A percentile compares a stretch with the other conserved stretches of the same genome.
These are phyloP conservation scores for Penicillium sp. DNA, from an alignment of 2,329 filamentous ascomycete genomes.

Conservation along the genomic window DNA sequence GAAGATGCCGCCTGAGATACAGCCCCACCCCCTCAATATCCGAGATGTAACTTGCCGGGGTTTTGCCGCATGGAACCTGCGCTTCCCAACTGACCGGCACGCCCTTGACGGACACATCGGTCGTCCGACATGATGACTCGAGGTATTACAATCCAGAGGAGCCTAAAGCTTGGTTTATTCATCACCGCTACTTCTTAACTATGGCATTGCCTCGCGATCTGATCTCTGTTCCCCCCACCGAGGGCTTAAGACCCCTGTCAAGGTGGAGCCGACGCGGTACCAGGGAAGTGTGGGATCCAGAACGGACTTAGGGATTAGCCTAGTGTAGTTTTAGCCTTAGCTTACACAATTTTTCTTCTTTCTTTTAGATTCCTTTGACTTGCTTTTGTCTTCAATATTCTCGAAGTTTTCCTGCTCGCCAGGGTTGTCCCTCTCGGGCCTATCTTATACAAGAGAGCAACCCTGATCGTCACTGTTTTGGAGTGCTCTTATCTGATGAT, in stretches of 20 bases:
- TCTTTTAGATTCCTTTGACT: background rate
- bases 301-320: conserved; percentile 3
- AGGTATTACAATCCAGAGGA: background rate
- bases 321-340: background rate
- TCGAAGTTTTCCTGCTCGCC: background rate
- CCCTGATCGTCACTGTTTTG: background rate
- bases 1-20: background rate
- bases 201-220: background rate
- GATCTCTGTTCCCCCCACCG: background rate
- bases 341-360: background rate
- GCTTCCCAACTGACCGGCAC: background rate
- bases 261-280: conserved; percentile 2
- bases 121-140: background rate
- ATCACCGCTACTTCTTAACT: conserved; percentile 2
- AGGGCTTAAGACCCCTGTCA: background rate
- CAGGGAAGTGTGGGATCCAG: background rate
- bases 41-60: background rate
- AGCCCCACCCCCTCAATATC: background rate
- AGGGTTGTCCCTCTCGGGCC: background rate
- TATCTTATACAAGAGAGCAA: background rate
- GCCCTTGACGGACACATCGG: background rate
- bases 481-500: background rate
- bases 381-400: background rate
- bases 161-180: too few species aligned
- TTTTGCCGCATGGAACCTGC: background rate